Evolutionary conservation across 2,329 filamentous ascomycete genomes (phyloP).

Genomic region (Colletotrichum sp.): DNA sequence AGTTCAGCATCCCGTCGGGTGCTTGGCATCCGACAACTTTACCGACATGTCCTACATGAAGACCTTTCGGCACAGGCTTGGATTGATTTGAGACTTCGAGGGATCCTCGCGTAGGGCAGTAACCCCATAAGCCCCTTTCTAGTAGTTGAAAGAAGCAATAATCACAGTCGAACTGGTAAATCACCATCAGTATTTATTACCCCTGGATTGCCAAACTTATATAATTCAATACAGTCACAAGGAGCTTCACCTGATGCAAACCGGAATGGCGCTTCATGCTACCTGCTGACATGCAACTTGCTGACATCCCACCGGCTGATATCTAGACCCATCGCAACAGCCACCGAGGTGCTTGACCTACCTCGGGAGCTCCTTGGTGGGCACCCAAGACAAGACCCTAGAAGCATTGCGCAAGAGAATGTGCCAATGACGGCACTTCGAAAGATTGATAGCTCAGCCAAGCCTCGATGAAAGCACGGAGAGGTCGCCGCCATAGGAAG

Average conservation of each 20-base stretch:
- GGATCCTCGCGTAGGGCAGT: fast-evolving
- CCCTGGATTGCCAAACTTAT: neutral
- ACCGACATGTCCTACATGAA: fast-evolving
- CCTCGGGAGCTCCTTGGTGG: neutral
- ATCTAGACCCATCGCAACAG: neutral
- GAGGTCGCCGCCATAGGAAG: neutral
- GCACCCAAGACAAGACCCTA: neutral
- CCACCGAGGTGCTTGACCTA: neutral
- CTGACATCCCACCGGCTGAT: neutral
- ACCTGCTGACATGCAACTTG: neutral
- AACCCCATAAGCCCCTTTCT: neutral
- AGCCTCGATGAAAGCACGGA: neutral
- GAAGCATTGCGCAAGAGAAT: neutral
- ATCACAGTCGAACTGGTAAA: neutral
- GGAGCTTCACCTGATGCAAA: neutral
- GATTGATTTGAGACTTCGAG: neutral
- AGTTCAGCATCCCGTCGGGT: neutral
- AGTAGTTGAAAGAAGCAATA: fast-evolving
- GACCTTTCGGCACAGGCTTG: fast-evolving
- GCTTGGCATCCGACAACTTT: neutral
- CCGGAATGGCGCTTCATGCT: neutral
- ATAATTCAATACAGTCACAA: neutral
- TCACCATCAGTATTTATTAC: too few relatives aligned
- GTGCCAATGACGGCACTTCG: neutral
- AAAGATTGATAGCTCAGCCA: neutral